Evolutionary conservation across 2,329 filamentous ascomycete species (phyloP).

Genomic region (Aspergillus alliaceus): DNA sequence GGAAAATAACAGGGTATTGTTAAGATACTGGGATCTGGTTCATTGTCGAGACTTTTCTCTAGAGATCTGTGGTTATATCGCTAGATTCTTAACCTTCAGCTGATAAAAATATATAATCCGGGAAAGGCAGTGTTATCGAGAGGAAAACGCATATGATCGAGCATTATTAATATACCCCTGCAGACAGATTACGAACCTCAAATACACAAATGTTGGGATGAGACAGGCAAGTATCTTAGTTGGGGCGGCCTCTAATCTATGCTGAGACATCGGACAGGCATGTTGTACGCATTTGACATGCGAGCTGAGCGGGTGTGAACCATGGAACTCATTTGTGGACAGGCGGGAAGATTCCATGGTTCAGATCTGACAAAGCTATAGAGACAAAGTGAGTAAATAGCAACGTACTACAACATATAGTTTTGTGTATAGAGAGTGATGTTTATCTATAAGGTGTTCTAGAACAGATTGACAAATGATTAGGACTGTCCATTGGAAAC

Average conservation of each 20-base stretch:
- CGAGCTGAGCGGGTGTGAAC: conserved; percentile 15
- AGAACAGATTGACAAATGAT: not conserved
- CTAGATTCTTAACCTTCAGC: too few relatives aligned
- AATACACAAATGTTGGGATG: not conserved
- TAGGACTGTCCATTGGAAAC: not conserved
- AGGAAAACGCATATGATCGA: not conserved
- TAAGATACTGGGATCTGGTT: not conserved
- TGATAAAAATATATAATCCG: not conserved
- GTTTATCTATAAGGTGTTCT: not conserved
- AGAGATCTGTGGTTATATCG: too few relatives aligned
- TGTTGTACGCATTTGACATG: not conserved
- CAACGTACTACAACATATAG: not conserved
- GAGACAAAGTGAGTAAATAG: not conserved
- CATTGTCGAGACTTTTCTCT: too few relatives aligned
- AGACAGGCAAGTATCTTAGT: not conserved
- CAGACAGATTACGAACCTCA: not conserved
- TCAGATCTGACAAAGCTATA: not conserved
- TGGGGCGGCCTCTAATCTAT: not conserved
- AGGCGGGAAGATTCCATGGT: conserved; percentile 15
- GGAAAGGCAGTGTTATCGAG: not conserved
- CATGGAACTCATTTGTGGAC: conserved; percentile 17
- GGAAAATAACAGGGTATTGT: too few relatives aligned
- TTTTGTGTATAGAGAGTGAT: not conserved
- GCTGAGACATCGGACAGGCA: not conserved
- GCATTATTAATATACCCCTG: not conserved